These are phyloP conservation scores for Phaseolus coccineus DNA, from an alignment of 331 rosid genomes.

Conservation along the genomic window DNA sequence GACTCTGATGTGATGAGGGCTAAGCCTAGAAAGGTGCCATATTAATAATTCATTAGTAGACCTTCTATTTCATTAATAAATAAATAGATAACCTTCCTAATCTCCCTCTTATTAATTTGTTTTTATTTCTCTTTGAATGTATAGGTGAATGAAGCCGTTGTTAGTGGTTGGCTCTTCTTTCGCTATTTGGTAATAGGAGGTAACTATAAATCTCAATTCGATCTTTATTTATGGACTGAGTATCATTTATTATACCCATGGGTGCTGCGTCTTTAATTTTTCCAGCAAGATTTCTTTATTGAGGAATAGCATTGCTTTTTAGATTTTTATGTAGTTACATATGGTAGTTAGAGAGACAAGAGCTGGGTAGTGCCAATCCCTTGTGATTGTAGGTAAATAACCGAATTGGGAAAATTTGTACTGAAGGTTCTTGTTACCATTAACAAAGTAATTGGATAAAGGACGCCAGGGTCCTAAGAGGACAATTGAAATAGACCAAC, in stretches of 20 bases:
- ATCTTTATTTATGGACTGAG: slow-evolving; percentile 1
- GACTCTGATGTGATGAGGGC: slow-evolving; percentile 98
- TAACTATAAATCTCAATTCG: slow-evolving; percentile 44
- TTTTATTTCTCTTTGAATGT: slow-evolving; percentile 43
- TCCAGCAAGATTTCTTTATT: slow-evolving; percentile 15
- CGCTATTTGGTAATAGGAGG: slow-evolving; percentile 99
- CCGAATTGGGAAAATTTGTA: too few species aligned
- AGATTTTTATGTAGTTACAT: not conserved
- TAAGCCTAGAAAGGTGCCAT: slow-evolving; percentile 91
- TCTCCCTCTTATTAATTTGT: not conserved
- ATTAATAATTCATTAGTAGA: slow-evolving; percentile 11
- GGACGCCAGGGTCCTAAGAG: not conserved
- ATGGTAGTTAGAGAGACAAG: slow-evolving; percentile 1
- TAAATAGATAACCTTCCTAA: not conserved
- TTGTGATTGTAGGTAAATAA: not conserved
- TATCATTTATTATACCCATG: not conserved
- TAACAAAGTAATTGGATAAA: not conserved
- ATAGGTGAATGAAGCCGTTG: slow-evolving; percentile 97
- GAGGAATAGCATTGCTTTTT: not conserved
- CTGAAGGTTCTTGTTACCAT: not conserved
- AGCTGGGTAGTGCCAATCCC: slow-evolving; percentile 6
- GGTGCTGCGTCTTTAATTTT: slow-evolving; percentile 15
- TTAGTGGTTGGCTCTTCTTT: slow-evolving; percentile 95
- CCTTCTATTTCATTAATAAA: slow-evolving; percentile 36
- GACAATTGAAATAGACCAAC: slow-evolving; percentile 17